A percentile compares a stretch with the other conserved stretches of the same genome.
Evolutionary conservation across 2,329 filamentous ascomycete genomes (phyloP).

Genomic region (Albophoma yamanashiensis): DNA sequence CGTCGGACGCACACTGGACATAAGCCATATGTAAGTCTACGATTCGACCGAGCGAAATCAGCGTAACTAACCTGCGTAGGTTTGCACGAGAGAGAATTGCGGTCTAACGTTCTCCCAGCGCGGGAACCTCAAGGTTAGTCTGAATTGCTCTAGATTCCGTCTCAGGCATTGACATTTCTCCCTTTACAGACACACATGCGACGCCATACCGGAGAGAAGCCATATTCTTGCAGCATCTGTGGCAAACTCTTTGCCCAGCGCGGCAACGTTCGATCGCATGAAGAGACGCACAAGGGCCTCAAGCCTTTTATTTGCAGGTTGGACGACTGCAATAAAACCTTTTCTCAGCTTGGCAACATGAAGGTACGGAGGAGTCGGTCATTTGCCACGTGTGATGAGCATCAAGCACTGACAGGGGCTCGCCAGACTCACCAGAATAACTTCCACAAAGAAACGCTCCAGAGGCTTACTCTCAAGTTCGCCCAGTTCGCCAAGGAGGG

Average conservation of each 20-base stretch:
- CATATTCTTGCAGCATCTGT: conserved; percentile 70
- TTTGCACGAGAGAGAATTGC: conserved; percentile 63
- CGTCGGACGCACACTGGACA: conserved; percentile 78
- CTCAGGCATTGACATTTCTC: background rate
- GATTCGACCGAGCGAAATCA: background rate
- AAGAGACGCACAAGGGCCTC: conserved; percentile 64
- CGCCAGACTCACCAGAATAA: conserved; percentile 80
- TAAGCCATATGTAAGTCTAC: conserved; percentile 69
- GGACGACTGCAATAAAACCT: conserved; percentile 76
- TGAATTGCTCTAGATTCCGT: too few species aligned
- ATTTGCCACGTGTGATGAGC: background rate
- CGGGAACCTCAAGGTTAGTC: conserved; percentile 72
- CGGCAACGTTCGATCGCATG: conserved; percentile 76
- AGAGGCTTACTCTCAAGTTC: conserved; percentile 60
- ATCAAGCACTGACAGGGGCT: conserved; percentile 2
- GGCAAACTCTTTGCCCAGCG: conserved; percentile 76
- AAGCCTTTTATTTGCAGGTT: conserved; percentile 76
- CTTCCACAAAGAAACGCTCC: conserved; percentile 70
- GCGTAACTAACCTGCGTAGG: conserved; percentile 20
- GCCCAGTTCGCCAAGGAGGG: conserved; percentile 48
- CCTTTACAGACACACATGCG: conserved; percentile 64
- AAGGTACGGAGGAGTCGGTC: conserved; percentile 45
- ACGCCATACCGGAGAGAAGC: conserved; percentile 78
- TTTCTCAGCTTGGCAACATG: conserved; percentile 83
- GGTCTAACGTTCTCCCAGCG: conserved; percentile 76